These are phyloP conservation scores for Suhomyces atakaporum DNA, from an alignment of 1,139 yeast genomes.

Conservation along the genomic window DNA sequence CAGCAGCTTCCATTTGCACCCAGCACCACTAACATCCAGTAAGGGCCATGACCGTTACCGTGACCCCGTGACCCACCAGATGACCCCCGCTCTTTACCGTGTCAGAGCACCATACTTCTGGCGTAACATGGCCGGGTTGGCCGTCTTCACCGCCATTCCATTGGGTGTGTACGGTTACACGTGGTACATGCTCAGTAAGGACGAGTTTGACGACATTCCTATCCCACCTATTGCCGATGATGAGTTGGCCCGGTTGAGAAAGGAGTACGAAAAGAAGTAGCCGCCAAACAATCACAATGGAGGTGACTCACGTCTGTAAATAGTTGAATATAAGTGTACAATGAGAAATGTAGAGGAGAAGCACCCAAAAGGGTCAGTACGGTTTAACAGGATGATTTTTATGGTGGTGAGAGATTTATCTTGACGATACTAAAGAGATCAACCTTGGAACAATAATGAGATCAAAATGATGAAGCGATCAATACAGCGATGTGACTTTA, in stretches of 20 bases:
- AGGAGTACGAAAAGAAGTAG: slow-evolving; percentile 53
- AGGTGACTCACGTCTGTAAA: no score
- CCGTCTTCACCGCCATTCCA: slow-evolving; percentile 60
- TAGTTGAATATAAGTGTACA: no score
- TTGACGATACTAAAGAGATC: no score
- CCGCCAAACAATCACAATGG: no score
- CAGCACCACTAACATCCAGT: slow-evolving; percentile 21
- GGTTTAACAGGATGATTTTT: no score
- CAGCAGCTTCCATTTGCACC: neutral
- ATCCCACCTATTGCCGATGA: slow-evolving; percentile 86
- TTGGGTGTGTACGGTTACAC: slow-evolving; percentile 75
- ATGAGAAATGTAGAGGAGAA: no score
- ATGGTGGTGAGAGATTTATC: no score
- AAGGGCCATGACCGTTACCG: slow-evolving; percentile 53
- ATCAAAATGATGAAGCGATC: no score
- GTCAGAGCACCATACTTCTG: slow-evolving; percentile 86
- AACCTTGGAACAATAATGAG: no score
- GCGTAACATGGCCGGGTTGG: slow-evolving; percentile 68
- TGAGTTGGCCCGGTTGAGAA: slow-evolving; percentile 69
- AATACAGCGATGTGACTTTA: no score
- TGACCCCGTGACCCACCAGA: slow-evolving; percentile 76
- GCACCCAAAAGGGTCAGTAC: no score
- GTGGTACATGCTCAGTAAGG: slow-evolving; percentile 67
- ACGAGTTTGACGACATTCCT: slow-evolving; percentile 88
- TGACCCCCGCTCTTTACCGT: slow-evolving; percentile 91